These are phyloP conservation scores for Piromyces finnis DNA, from an alignment of 192 early-diverging fungal genomes.

Conservation along the genomic window DNA sequence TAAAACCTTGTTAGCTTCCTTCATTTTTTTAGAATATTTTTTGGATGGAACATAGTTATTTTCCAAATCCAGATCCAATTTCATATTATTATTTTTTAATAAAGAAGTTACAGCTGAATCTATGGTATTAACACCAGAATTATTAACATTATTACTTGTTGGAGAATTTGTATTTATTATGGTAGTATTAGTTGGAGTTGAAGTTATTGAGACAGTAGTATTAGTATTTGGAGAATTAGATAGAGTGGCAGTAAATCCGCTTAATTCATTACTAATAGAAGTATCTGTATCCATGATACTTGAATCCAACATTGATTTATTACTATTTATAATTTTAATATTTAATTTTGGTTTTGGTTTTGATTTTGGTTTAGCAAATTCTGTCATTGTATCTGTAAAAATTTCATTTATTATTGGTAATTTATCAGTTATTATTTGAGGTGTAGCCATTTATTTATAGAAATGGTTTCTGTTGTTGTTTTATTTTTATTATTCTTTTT, in stretches of 20 bases:
- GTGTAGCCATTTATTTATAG: too few species aligned
- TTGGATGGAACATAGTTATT: background rate
- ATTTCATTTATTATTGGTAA: too few species aligned
- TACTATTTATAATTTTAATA: background rate
- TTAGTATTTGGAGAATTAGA: too few species aligned
- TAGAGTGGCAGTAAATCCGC: background rate
- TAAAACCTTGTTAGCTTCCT: background rate
- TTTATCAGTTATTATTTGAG: too few species aligned
- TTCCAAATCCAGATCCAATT: background rate
- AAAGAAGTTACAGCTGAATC: background rate
- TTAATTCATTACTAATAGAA: background rate
- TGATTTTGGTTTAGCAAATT: background rate
- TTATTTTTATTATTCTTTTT: too few species aligned
- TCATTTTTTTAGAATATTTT: background rate
- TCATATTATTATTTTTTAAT: background rate
- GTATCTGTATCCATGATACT: too few species aligned
- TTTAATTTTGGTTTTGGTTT: background rate
- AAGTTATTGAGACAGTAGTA: background rate
- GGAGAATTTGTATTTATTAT: background rate
- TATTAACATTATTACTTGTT: background rate
- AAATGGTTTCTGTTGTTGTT: too few species aligned
- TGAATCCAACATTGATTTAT: too few species aligned
- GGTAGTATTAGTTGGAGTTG: background rate
- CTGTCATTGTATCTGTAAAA: too few species aligned
- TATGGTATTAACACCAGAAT: background rate